phyloP scores from a whole-genome alignment of 345 rosid genomes.

The Bretschneidera sinensis region DNA sequence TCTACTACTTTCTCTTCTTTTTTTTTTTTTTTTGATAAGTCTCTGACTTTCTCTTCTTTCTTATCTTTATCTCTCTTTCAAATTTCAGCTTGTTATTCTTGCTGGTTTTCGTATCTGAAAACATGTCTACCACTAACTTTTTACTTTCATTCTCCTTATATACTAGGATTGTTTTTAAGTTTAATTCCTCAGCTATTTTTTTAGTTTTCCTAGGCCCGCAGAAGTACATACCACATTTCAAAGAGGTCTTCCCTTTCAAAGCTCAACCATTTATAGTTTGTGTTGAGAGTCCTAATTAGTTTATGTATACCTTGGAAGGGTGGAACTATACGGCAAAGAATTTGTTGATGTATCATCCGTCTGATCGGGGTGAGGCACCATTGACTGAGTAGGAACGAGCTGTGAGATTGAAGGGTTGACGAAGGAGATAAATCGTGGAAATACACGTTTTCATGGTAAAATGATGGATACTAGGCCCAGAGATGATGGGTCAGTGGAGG shows the following conservation, averaged over 20 bases:
- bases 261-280: too few species aligned
- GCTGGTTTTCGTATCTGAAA: neutral
- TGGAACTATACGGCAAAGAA: conserved; percentile 91
- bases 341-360: conserved; percentile 91
- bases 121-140: too few species aligned
- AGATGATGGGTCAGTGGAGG: conserved; percentile 35
- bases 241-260: too few species aligned
- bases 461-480: conserved; percentile 64
- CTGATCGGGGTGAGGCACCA: conserved; percentile 81
- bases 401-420: conserved; percentile 57
- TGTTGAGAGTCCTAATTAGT: too few species aligned
- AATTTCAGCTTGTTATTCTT: neutral
- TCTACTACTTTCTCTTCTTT: neutral
- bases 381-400: conserved; percentile 77
- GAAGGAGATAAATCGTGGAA: conserved; percentile 61
- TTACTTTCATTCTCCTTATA: too few species aligned
- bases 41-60: too few species aligned
- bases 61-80: neutral
- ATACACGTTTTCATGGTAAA: conserved; percentile 89
- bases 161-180: too few species aligned
- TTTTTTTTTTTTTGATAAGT: too few species aligned
- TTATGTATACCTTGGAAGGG: conserved; percentile 78
- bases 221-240: too few species aligned
- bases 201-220: too few species aligned
- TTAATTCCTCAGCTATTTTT: too few species aligned